phyloP scores from a whole-genome alignment of 352 stramenopile species.

The Phytophthora crassamura region DNA sequence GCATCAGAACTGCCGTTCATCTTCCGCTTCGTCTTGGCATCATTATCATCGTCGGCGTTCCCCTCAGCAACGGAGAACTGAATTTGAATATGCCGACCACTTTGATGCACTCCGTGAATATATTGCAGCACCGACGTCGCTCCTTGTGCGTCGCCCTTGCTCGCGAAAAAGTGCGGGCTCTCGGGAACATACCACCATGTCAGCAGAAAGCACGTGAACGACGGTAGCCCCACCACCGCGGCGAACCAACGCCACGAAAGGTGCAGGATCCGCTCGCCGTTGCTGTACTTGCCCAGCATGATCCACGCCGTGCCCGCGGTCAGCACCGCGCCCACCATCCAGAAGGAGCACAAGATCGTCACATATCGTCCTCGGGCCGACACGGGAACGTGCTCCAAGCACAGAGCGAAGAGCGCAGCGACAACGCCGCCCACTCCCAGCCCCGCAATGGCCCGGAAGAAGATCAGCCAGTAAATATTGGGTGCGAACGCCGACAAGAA shows the following conservation, averaged over 20 bases:
- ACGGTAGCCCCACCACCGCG: constrained; percentile 74
- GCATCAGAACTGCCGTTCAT: constrained; percentile 11
- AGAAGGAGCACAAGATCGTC: constrained; percentile 91
- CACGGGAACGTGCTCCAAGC: constrained; percentile 85
- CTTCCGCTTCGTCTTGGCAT: constrained; percentile 22
- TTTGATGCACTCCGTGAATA: constrained; percentile 64
- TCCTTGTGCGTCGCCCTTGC: constrained; percentile 59
- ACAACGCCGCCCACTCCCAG: constrained; percentile 89
- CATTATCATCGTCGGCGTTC: constrained; percentile 23
- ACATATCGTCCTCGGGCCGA: constrained; percentile 77
- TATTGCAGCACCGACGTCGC: constrained; percentile 67
- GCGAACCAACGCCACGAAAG: constrained; percentile 89
- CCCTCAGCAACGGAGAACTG: constrained; percentile 72
- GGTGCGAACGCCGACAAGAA: constrained; percentile 80
- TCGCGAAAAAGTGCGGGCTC: constrained; percentile 81
- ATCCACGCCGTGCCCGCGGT: constrained; percentile 87
- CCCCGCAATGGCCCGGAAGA: constrained; percentile 72
- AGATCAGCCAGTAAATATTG: constrained; percentile 77
- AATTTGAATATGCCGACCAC: constrained; percentile 61
- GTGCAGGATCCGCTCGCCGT: constrained; percentile 67
- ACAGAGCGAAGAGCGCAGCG: constrained; percentile 86
- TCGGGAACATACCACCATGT: constrained; percentile 80
- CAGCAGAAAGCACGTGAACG: constrained; percentile 69
- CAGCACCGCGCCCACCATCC: constrained; percentile 90
- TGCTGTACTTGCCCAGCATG: constrained; percentile 75